Percentiles rank a stretch among this genome's conserved stretches.
phyloP scores from a whole-genome alignment of 305 asterid genomes.

The Fraxinus nigra region DNA sequence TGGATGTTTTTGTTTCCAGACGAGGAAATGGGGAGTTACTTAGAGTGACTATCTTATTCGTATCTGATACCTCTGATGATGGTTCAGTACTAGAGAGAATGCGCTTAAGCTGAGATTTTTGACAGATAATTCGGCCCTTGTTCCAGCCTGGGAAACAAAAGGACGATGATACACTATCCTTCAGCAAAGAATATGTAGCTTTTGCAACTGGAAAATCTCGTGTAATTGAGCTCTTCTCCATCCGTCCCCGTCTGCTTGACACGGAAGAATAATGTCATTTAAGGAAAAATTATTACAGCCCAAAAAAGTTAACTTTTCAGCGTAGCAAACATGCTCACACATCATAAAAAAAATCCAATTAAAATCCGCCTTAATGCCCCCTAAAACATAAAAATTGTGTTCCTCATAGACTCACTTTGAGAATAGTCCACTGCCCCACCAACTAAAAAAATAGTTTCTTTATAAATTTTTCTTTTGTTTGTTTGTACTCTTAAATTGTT shows the following conservation, averaged over 20 bases:
- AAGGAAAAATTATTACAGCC: not conserved
- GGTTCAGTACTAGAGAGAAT: constrained; percentile 38
- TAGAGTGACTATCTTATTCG: constrained; percentile 33
- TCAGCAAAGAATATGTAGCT: constrained; percentile 72
- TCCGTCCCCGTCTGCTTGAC: constrained; percentile 71
- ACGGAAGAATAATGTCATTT: constrained; percentile 14
- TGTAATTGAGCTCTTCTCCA: constrained; percentile 83
- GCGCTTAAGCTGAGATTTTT: constrained; percentile 75
- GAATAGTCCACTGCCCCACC: not conserved
- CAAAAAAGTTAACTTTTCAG: not conserved
- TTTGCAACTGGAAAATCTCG: constrained; percentile 86
- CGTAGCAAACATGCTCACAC: not conserved
- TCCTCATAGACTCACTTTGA: not conserved
- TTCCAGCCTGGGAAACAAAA: constrained; percentile 91
- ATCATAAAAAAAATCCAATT: not conserved
- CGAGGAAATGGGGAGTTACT: constrained; percentile 60
- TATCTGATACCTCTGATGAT: constrained; percentile 46
- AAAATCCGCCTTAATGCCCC: not conserved
- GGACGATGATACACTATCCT: constrained; percentile 64
- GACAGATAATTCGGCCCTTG: constrained; percentile 91
- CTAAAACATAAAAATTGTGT: not conserved
- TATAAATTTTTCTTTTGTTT: not conserved
- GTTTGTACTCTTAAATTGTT: not conserved
- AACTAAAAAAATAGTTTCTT: not conserved
- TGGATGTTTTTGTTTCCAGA: constrained; percentile 34